Evolutionary conservation across 257 asterid genomes (phyloP).

Genomic region (Solanum megistacrolobum): DNA sequence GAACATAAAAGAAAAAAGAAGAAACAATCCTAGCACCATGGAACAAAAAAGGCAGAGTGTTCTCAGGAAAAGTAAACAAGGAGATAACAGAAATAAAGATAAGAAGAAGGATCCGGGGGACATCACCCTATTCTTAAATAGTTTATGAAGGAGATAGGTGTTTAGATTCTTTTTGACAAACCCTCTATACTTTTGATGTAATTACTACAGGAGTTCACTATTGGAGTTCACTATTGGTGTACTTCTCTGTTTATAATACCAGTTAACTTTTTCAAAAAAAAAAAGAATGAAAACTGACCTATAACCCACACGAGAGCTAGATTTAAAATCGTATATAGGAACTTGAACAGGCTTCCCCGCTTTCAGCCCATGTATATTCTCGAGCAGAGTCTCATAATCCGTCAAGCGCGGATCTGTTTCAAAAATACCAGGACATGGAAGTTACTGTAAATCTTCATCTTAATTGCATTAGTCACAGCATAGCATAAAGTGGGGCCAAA

Average conservation of each 20-base stretch:
- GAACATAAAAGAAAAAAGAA: background rate
- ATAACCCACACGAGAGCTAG: slow-evolving; percentile 88
- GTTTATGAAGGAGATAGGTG: too few species aligned
- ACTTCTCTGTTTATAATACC: too few species aligned
- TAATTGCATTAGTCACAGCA: background rate
- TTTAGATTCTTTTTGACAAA: too few species aligned
- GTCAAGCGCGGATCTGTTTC: slow-evolving; percentile 94
- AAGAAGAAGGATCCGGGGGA: background rate
- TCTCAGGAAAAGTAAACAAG: background rate
- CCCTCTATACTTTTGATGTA: too few species aligned
- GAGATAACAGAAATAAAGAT: background rate
- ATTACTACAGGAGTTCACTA: too few species aligned
- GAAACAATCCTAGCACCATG: background rate
- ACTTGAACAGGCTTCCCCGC: slow-evolving; percentile 77
- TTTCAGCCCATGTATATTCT: slow-evolving; percentile 70
- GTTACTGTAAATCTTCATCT: background rate
- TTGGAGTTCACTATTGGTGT: too few species aligned
- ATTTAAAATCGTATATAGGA: slow-evolving; percentile 84
- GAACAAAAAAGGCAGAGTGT: background rate
- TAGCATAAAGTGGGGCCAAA: background rate
- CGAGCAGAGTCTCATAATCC: slow-evolving; percentile 90
- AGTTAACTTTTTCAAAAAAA: too few species aligned
- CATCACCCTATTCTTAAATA: too few species aligned
- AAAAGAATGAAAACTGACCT: slow-evolving; percentile 36
- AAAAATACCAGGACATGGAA: slow-evolving; percentile 13